Conservation (phyloP, 768 basidiomycete species). For the Nidularia pulvinata region DNA sequence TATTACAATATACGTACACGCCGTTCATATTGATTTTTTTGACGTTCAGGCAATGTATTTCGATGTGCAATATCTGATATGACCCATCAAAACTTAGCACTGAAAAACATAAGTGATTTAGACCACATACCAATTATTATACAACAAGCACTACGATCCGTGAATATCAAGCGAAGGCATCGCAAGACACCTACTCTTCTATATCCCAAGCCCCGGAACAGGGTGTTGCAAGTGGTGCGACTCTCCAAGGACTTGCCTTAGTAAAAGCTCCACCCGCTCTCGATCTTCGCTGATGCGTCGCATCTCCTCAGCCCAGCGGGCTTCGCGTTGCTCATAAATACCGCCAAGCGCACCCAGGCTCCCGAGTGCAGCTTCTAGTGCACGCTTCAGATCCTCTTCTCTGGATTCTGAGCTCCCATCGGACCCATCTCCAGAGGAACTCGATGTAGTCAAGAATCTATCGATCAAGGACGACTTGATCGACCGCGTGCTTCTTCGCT, state of each 20-base stretch:
- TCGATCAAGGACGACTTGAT: slow-evolving; percentile 42
- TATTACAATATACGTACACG: too few species aligned
- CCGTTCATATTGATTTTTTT: too few species aligned
- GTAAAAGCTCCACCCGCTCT: slow-evolving; percentile 62
- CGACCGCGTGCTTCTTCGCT: slow-evolving; percentile 47
- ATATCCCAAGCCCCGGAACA: not conserved
- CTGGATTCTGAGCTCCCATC: slow-evolving; percentile 50
- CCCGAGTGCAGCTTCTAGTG: slow-evolving; percentile 65
- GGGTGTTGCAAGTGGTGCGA: slow-evolving; percentile 1
- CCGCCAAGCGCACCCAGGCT: slow-evolving; percentile 61
- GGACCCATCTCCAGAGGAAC: slow-evolving; percentile 50
- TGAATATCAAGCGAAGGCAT: too few species aligned
- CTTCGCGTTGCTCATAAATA: slow-evolving; percentile 71
- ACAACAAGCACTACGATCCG: too few species aligned
- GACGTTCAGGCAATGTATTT: too few species aligned
- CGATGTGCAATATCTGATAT: too few species aligned
- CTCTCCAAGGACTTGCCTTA: slow-evolving; percentile 61
- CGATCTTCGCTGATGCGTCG: slow-evolving; percentile 62
- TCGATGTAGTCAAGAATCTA: slow-evolving; percentile 44
- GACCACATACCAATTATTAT: too few species aligned
- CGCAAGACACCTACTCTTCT: too few species aligned
- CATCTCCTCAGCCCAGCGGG: slow-evolving; percentile 74
- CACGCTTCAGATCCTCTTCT: slow-evolving; percentile 68
- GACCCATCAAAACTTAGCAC: too few species aligned
- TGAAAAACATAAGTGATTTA: too few species aligned